Evolutionary conservation across 305 asterid species (phyloP).

Genomic region (Fraxinus dipetala): DNA sequence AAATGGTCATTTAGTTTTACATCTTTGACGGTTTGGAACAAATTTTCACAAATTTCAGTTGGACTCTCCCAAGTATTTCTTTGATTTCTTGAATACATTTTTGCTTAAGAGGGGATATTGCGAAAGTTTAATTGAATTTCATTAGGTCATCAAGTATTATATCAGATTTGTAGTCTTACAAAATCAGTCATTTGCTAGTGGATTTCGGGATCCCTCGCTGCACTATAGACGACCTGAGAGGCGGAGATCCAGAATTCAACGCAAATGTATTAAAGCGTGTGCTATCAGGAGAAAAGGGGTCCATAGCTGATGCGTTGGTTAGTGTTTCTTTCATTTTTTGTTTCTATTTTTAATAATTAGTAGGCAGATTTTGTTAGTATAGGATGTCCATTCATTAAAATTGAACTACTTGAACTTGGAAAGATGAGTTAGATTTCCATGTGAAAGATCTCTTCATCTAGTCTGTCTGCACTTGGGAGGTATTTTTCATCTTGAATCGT

Average conservation of each 20-base stretch:
- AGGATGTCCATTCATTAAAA: not conserved
- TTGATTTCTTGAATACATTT: not conserved
- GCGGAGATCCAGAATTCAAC: constrained; percentile 47
- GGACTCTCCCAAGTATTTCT: not conserved
- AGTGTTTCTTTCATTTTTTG: constrained; percentile 8
- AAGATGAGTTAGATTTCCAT: not conserved
- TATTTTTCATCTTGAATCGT: not conserved
- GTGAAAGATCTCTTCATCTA: not conserved
- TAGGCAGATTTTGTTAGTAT: not conserved
- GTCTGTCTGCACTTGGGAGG: not conserved
- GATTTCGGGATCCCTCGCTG: constrained; percentile 59
- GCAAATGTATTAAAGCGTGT: constrained; percentile 42
- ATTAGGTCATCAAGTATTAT: not conserved
- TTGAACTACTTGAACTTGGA: not conserved
- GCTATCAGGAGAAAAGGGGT: constrained; percentile 53
- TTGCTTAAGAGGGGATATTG: not conserved
- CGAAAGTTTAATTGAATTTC: not conserved
- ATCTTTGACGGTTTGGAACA: not conserved
- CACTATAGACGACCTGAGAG: constrained; percentile 40
- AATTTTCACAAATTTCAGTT: not conserved
- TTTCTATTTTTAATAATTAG: not conserved
- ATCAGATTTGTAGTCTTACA: not conserved
- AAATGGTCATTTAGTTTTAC: not conserved
- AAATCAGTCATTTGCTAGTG: constrained; percentile 27
- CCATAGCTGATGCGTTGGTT: constrained; percentile 58